A percentile compares a stretch with the other conserved stretches of the same genome.
Evolutionary conservation across 2,329 filamentous ascomycete species (phyloP).

Genomic region (Penicillium sp.): DNA sequence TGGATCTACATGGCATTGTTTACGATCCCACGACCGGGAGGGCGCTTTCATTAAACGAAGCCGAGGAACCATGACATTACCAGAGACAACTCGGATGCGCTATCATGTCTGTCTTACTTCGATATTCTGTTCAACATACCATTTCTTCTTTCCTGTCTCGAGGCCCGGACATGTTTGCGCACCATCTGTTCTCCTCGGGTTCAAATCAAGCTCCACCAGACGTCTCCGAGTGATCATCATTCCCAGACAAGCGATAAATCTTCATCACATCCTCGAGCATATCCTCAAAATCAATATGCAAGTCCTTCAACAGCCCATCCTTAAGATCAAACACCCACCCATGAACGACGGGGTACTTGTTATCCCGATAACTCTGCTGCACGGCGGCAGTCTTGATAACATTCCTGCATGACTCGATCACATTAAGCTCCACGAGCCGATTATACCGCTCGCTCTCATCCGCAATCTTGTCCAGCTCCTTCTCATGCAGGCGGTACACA

Average conservation of each 20-base stretch:
- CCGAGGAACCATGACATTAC: neutral
- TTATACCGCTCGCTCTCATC: constrained; percentile 26
- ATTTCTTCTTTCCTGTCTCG: neutral
- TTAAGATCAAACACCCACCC: constrained; percentile 73
- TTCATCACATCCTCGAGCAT: constrained; percentile 47
- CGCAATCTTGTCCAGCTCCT: constrained; percentile 58
- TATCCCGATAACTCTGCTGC: constrained; percentile 62
- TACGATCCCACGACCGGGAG: constrained; percentile 14
- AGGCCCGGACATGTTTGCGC: too few relatives aligned
- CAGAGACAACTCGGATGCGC: neutral
- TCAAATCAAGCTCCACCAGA: neutral
- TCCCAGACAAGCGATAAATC: constrained; percentile 16
- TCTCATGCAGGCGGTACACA: constrained; percentile 70
- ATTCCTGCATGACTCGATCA: constrained; percentile 33
- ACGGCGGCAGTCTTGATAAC: constrained; percentile 53
- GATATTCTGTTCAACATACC: neutral
- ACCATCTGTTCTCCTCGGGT: too few relatives aligned
- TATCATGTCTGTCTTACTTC: neutral
- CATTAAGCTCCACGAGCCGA: constrained; percentile 33
- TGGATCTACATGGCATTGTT: constrained; percentile 21
- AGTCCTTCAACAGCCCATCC: constrained; percentile 66
- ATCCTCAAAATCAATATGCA: constrained; percentile 63
- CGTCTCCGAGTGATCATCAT: constrained; percentile 1
- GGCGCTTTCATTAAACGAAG: constrained; percentile 8
- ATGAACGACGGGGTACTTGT: constrained; percentile 69